Base-by-base conservation (phyloP, 192 early-diverging fungal genomes). In the Backusella tarrabulga region DNA sequence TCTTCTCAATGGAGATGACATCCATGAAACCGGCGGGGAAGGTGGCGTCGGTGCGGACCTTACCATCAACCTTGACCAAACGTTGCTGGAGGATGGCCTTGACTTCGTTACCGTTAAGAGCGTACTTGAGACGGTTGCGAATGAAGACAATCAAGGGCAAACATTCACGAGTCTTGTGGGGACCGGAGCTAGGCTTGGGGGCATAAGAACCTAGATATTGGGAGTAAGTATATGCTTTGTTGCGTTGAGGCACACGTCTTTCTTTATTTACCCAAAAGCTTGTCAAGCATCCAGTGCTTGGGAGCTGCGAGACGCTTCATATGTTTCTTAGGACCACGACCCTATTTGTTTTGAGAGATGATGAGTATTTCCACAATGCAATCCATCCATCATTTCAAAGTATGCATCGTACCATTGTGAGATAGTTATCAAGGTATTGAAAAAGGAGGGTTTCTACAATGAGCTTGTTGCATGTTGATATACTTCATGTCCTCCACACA, bases 221-320 rank as follows among this genome's bases (percentile, higher is more conserved):
- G 7, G 7, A 8, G 17, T 54, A n/a, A 54, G 4, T 54, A n/a
- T 52, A n/a, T 52, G 1, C 21, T 19, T 19, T 52, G 15, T 15
- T 52, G 50, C 17, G 4, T 52, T 52, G 17, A 38, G 0, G 9
- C 36, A 38, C 36, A 38, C 8, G 7, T 11, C 9, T 2, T 40
- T 21, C 1, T 23, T n/a, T 42, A 15, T 71, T 23, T 78, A 82
- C 98, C 98, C 87, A 97, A 96, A 79, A 99, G 94, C 89, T 99
- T 99, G 96, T 99, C 97, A 85, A 99, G 93, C 96, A 99, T 98
- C 98, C 98, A 99, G 93, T 99, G 97, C 92, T 96, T 96, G 88
- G 98, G 98, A 71, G 98, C 96, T 83, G 88, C 89, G 81, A 99
- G 94, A 81, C 98, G 96, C 95, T 99, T 99, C 92, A 99, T 91